phyloP scores from a whole-genome alignment of 257 asterid species.

The Salvia rosmarinus region DNA sequence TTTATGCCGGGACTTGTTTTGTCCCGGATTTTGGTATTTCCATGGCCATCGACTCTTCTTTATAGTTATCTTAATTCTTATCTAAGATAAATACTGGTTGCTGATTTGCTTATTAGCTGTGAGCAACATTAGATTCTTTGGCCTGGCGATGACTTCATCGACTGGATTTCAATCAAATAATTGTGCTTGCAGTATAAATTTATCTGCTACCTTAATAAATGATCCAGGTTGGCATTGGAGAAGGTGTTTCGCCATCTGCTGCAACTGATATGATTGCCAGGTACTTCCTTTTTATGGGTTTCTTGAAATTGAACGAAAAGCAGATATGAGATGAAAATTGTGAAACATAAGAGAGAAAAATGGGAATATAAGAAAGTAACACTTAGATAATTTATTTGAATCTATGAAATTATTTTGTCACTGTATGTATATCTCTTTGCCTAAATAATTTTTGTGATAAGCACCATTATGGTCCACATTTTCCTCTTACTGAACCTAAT shows the following conservation, averaged over 20 bases:
- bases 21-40: constrained; percentile 80
- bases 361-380: not conserved
- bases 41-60: constrained; percentile 17
- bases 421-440: not conserved
- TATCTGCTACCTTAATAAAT: constrained; percentile 15
- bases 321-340: constrained; percentile 5
- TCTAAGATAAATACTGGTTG: constrained; percentile 12
- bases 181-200: constrained; percentile 6
- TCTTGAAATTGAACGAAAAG: constrained; percentile 15
- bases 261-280: constrained; percentile 99
- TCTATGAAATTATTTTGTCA: not conserved
- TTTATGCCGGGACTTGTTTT: constrained; percentile 90
- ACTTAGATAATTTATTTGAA: constrained; percentile 1
- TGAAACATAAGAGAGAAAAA: constrained; percentile 10
- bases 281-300: constrained; percentile 43
- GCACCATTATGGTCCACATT: not conserved
- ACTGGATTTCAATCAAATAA: not conserved
- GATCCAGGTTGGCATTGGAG: constrained; percentile 93
- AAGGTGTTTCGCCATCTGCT: constrained; percentile 99
- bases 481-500: not conserved
- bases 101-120: not conserved
- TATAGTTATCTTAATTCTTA: not conserved
- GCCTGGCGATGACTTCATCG: constrained; percentile 10
- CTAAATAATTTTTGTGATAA: not conserved
- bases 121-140: constrained; percentile 12